phyloP scores from a whole-genome alignment of 2,329 filamentous ascomycete species.

The Aspergillus aculeatus region DNA sequence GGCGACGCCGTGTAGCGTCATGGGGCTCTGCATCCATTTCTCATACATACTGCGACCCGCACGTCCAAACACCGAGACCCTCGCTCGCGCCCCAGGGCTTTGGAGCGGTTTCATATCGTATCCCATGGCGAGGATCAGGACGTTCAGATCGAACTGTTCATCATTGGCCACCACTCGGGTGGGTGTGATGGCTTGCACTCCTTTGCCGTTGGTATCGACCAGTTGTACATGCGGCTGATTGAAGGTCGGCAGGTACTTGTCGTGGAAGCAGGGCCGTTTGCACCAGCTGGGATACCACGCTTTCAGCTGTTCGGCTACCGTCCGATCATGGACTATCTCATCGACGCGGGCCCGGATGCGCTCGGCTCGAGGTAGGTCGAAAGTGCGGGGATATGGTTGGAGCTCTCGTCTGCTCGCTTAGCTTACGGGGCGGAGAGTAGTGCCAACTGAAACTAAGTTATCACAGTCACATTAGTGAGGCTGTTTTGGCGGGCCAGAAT shows the following conservation, averaged over 20 bases:
- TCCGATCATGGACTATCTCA: constrained; percentile 50
- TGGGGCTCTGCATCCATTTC: no score
- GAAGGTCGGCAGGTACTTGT: constrained; percentile 48
- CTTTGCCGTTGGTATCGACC: constrained; percentile 51
- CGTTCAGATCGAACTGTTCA: background rate
- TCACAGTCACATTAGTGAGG: no score
- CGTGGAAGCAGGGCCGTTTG: constrained; percentile 63
- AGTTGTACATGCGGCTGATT: constrained; percentile 31
- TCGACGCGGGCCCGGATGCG: constrained; percentile 17
- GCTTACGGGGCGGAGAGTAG: no score
- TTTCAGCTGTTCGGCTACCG: constrained; percentile 54
- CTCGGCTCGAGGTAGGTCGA: no score
- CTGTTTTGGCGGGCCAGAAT: no score
- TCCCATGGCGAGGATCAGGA: background rate
- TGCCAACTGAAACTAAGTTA: no score
- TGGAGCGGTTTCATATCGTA: no score
- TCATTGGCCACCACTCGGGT: background rate
- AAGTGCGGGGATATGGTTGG: no score
- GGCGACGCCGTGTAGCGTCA: background rate
- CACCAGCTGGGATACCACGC: constrained; percentile 62
- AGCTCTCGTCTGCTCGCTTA: no score
- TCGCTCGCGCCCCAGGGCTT: no score
- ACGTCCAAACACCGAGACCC: no score
- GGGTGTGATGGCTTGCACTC: background rate
- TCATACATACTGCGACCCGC: no score